A percentile compares a stretch with the other conserved stretches of the same genome.
These are phyloP conservation scores for Tubosaeta brunneosetosa DNA, from an alignment of 768 basidiomycete genomes.

Conservation along the genomic window DNA sequence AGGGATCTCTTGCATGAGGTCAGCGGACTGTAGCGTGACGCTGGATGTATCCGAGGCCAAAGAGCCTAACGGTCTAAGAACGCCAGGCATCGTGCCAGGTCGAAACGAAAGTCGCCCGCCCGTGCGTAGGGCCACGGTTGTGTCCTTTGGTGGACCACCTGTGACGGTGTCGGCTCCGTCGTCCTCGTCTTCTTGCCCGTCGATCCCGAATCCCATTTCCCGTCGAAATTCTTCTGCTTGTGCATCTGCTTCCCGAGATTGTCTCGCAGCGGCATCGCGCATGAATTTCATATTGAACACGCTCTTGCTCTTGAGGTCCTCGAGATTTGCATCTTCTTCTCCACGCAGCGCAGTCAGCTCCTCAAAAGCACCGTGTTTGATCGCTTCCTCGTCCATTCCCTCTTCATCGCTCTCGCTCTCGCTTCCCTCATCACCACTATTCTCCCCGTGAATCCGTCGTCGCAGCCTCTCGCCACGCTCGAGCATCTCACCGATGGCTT, in stretches of 20 bases:
- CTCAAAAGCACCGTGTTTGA: conserved; percentile 70
- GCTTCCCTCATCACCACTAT: conserved; percentile 50
- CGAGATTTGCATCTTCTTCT: conserved; percentile 29
- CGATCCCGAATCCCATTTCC: conserved; percentile 53
- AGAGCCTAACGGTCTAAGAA: conserved; percentile 26
- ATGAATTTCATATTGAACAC: conserved; percentile 98
- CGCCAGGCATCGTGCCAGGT: conserved; percentile 39
- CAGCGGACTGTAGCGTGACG: conserved; percentile 57
- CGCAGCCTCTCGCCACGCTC: conserved; percentile 74
- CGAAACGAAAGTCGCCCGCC: conserved; percentile 65
- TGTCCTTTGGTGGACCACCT: conserved; percentile 29
- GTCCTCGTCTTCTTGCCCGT: conserved; percentile 28
- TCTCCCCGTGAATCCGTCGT: conserved; percentile 67
- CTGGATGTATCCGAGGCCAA: conserved; percentile 59
- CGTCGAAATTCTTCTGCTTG: conserved; percentile 68
- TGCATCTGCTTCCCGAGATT: conserved; percentile 49
- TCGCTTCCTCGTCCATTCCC: conserved; percentile 38
- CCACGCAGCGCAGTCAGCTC: conserved; percentile 57
- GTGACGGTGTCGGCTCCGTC: conserved; percentile 27
- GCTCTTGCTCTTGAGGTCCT: conserved; percentile 48
- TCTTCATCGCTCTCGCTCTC: conserved; percentile 38
- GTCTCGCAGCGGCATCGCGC: conserved; percentile 81
- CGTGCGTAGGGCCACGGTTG: conserved; percentile 44
- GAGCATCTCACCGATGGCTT: conserved; percentile 83
- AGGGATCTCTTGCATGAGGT: conserved; percentile 39